Conservation (phyloP, 306 rosid species). For the Mimosa bimucronata region DNA sequence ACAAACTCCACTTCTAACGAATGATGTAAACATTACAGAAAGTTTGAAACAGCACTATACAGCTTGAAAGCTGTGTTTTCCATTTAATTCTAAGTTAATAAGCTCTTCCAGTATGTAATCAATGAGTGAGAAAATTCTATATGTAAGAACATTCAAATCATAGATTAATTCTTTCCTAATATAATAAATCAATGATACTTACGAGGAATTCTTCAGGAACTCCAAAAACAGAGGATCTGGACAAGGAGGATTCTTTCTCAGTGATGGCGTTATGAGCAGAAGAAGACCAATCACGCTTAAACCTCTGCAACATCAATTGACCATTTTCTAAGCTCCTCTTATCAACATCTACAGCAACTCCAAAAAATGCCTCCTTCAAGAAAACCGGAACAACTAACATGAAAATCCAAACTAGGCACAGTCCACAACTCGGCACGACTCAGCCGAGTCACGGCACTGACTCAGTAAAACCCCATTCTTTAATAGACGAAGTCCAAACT, state of each 20-base stretch:
- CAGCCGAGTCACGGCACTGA: too few species aligned
- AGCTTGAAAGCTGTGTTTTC: background rate
- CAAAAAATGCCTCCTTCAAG: conserved; percentile 53
- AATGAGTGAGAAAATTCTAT: background rate
- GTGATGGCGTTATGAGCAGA: conserved; percentile 63
- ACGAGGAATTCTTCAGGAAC: conserved; percentile 69
- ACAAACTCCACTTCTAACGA: background rate
- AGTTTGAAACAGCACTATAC: background rate
- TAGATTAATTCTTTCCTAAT: too few species aligned
- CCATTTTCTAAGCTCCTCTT: conserved; percentile 58
- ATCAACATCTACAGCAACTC: conserved; percentile 46
- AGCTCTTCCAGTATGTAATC: background rate
- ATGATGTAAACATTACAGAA: conserved; percentile 3
- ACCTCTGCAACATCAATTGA: conserved; percentile 57
- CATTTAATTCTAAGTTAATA: background rate
- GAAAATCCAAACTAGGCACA: too few species aligned
- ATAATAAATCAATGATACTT: conserved; percentile 39
- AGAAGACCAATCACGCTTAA: conserved; percentile 77
- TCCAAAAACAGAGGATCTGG: too few species aligned
- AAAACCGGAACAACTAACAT: conserved; percentile 69
- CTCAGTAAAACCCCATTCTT: too few species aligned
- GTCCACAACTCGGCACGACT: too few species aligned
- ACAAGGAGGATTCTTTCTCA: conserved; percentile 58
- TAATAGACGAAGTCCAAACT: too few species aligned
- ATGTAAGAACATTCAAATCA: background rate